phyloP scores from a whole-genome alignment of 805 yeast species.

The Diddensiella caesifluorescens region DNA sequence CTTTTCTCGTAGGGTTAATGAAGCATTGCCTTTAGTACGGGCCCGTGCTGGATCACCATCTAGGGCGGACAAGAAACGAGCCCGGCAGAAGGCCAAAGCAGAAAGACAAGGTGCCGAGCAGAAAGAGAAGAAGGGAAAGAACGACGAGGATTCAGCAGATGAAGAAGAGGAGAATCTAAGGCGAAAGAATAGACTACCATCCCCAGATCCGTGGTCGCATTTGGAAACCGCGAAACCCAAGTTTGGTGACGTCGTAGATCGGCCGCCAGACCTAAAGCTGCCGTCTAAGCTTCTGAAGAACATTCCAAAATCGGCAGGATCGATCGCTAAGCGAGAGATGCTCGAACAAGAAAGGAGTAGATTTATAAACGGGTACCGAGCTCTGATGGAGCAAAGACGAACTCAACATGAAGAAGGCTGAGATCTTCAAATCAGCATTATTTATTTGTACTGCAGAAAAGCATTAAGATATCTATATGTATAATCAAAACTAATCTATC shows the following conservation, averaged over 20 bases:
- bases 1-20: conserved; percentile 37
- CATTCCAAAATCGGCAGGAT: conserved; percentile 39
- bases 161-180: conserved; percentile 7
- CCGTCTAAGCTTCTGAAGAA: conserved; percentile 30
- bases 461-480: neutral
- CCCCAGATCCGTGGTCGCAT: conserved; percentile 41
- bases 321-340: conserved; percentile 34
- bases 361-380: conserved; percentile 34
- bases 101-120: conserved; percentile 21
- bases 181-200: conserved; percentile 25
- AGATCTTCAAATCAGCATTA: neutral
- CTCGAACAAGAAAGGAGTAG: conserved; percentile 36
- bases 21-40: conserved; percentile 36
- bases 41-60: conserved; percentile 33
- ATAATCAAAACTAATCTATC: neutral
- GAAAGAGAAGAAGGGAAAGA: conserved; percentile 20
- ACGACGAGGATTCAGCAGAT: conserved; percentile 21
- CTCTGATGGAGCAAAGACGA: conserved; percentile 20
- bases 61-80: conserved; percentile 25
- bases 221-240: conserved; percentile 33
- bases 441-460: no score
- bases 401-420: neutral
- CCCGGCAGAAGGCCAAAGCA: conserved; percentile 25
- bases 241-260: conserved; percentile 39
- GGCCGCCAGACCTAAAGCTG: conserved; percentile 36